A percentile compares a stretch with the other conserved stretches of the same genome.
Conservation (phyloP, 148 eudicot species). For the Dianthus caryophyllus region DNA sequence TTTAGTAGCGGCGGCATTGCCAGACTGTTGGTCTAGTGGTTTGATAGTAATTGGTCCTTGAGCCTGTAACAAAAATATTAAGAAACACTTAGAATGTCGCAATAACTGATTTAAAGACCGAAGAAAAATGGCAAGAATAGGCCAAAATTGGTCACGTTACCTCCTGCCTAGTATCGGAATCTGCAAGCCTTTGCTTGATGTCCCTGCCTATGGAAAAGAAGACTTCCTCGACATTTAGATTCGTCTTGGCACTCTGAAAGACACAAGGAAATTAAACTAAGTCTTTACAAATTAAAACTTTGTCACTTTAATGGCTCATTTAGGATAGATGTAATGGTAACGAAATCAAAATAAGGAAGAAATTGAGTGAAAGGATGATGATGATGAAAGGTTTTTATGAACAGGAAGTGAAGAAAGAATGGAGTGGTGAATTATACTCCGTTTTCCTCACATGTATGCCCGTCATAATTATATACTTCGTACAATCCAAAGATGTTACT, state of each 20-base stretch:
- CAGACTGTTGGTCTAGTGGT: constrained; percentile 42
- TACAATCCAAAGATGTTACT: no score
- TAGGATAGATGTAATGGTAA: no score
- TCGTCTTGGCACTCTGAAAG: constrained; percentile 86
- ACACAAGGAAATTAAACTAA: neutral
- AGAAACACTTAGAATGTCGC: neutral
- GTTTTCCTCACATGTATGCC: no score
- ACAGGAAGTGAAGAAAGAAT: no score
- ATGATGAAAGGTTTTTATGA: no score
- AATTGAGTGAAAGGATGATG: no score
- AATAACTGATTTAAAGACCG: neutral
- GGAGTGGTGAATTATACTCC: no score
- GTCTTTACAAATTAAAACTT: neutral
- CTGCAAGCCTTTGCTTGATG: constrained; percentile 91
- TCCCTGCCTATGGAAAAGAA: constrained; percentile 91
- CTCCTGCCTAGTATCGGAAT: constrained; percentile 71
- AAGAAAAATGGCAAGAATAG: neutral
- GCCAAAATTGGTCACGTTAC: constrained; percentile 28
- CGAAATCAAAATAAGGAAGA: no score
- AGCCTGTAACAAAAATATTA: constrained; percentile 36
- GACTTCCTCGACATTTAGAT: constrained; percentile 86
- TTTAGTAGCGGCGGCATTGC: constrained; percentile 48
- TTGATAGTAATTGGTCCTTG: constrained; percentile 56
- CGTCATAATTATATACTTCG: no score
- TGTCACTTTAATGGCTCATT: no score